phyloP scores from a whole-genome alignment of 495 filamentous ascomycete genomes.

The Neurospora intermedia region DNA sequence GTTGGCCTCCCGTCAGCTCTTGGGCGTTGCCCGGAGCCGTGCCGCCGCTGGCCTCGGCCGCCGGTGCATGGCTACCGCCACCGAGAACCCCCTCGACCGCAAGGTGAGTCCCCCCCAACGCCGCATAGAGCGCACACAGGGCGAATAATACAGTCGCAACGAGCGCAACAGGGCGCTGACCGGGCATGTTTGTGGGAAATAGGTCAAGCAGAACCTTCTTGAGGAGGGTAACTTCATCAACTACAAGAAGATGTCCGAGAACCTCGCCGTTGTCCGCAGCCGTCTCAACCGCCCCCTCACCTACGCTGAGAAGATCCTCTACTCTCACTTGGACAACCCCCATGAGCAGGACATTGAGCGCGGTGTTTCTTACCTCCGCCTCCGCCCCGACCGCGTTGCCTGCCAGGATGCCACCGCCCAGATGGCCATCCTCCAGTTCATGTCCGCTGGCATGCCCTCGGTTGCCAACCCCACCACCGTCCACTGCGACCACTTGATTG shows the following conservation, averaged over 20 bases:
- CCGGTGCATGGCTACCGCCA: conserved; percentile 45
- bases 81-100: conserved; percentile 41
- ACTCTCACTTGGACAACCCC: conserved; percentile 97
- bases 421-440: conserved; percentile 99
- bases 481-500: conserved; percentile 99
- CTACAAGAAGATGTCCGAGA: conserved; percentile 95
- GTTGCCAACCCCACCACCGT: conserved; percentile 94
- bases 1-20: conserved; percentile 45
- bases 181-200: conserved; percentile 11
- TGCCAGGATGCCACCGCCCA: conserved; percentile 99
- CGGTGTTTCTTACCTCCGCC: conserved; percentile 87
- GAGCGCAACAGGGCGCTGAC: conserved; percentile 1
- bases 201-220: conserved; percentile 48
- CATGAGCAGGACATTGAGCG: conserved; percentile 93
- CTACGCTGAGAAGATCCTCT: conserved; percentile 96
- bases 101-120: conserved; percentile 28
- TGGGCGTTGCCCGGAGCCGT: conserved; percentile 42
- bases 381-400: conserved; percentile 94
- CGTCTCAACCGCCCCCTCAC: conserved; percentile 88
- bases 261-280: conserved; percentile 77
- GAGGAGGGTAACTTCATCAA: conserved; percentile 49
- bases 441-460: conserved; percentile 91
- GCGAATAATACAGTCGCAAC: background rate
- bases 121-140: background rate
- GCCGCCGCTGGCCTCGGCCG: conserved; percentile 34